Base-by-base conservation (phyloP, 495 filamentous ascomycete species). In the Hyaloscypha hepaticicola region DNA sequence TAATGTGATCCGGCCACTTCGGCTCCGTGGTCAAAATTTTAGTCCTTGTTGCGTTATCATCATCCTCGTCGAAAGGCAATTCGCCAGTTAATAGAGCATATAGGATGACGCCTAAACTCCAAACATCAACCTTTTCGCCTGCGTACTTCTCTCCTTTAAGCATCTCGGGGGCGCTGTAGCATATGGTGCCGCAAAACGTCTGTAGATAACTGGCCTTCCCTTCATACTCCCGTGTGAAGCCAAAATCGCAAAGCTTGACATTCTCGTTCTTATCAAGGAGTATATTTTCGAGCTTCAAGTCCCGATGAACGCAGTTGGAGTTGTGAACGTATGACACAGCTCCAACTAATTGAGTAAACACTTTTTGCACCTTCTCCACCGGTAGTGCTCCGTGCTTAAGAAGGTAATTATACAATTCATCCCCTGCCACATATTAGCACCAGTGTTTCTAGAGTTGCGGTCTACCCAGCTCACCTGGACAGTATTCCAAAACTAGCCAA, bases 191-290 rank as follows among this genome's bases (percentile, higher is more conserved):
- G 76, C 95, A 99, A 75, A 96, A 99, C 1, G 95, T 99, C 74
- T 98, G 95, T 58, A 99, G 77, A 70, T 98, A 95, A 77, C 92
- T 97, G 58, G 93, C 83, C 68, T 94, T 95, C 27, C 93, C 93
- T 73, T 97, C 93, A 74, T 99, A 99, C 75, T 99, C 95, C 63
- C 95, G 83, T 12, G 95, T 99, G 72, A 99, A 99, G 9, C 95
- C 95, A 76, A 99, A 99, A 73, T 99, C 95, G 73, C 93, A 95
- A n/a, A 99, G 81, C 78, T 99, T 99, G 68, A 99, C 95, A 72
- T 98, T 97, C 71, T 93, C 94, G 70, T 97, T 82, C 75, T 97
- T 98, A 78, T 99, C 95, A 60, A 99, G 84, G 41, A 99, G 80
- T 52, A 99, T 97, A 68, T 99, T 99, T 74, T 99, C 95, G 65